Conservation (phyloP, 139 green algal species). For the Choricystis sp. region DNA sequence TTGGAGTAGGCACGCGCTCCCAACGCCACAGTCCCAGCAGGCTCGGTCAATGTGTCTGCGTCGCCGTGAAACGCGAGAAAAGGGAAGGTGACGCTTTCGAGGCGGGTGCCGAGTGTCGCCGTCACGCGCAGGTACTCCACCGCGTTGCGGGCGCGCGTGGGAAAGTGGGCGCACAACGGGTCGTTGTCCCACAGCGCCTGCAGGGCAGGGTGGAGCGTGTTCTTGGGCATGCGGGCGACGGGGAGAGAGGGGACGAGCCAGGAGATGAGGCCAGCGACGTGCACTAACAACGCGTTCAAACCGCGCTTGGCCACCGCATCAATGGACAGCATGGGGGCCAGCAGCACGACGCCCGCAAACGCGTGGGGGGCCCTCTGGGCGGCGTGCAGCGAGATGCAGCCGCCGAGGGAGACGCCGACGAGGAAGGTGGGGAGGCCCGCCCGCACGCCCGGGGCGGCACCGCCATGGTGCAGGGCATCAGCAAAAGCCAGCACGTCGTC, state of each 20-base stretch:
- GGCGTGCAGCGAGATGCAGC: slow-evolving; percentile 38
- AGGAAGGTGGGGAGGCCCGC: slow-evolving; percentile 33
- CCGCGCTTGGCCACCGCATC: slow-evolving; percentile 35
- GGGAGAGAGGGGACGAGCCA: slow-evolving; percentile 16
- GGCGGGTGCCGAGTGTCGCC: slow-evolving; percentile 1
- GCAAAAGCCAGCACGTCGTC: slow-evolving; percentile 36
- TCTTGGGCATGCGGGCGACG: slow-evolving; percentile 19
- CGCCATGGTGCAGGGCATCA: slow-evolving; percentile 4
- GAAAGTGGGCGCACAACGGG: slow-evolving; percentile 16
- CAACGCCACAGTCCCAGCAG: slow-evolving; percentile 31
- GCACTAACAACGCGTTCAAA: slow-evolving; percentile 37
- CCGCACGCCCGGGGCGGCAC: slow-evolving; percentile 8
- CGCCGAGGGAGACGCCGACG: slow-evolving; percentile 40
- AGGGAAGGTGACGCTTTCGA: slow-evolving; percentile 23
- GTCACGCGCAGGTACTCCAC: slow-evolving; percentile 32
- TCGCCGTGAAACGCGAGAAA: slow-evolving; percentile 43
- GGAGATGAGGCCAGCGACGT: slow-evolving; percentile 22
- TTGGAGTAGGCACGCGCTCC: slow-evolving; percentile 8
- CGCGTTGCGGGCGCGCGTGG: slow-evolving; percentile 21
- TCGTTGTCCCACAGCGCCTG: slow-evolving; percentile 22
- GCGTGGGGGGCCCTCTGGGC: slow-evolving; percentile 2
- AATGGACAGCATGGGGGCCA: slow-evolving; percentile 50
- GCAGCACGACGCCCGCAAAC: slow-evolving; percentile 22
- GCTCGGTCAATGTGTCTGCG: slow-evolving; percentile 45
- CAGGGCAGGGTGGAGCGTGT: slow-evolving; percentile 31